Conservation (phyloP, 768 basidiomycete genomes). For the Steccherinum ochraceum region DNA sequence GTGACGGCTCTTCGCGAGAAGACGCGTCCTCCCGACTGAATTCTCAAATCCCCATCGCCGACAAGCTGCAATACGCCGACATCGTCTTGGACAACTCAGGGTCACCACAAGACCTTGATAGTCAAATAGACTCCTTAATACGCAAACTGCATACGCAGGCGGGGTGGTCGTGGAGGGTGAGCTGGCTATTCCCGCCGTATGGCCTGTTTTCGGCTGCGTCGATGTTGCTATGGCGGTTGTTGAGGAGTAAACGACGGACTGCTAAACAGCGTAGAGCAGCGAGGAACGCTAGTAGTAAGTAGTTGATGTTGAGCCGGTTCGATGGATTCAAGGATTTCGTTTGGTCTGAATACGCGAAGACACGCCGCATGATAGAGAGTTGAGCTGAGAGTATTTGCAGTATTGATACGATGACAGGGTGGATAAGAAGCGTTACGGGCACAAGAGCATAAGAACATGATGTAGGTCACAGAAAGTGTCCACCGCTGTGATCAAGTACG, state of each 20-base stretch:
- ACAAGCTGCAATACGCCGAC: slow-evolving; percentile 84
- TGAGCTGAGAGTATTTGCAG: background rate
- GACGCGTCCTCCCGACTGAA: slow-evolving; percentile 71
- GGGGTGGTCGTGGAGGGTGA: slow-evolving; percentile 56
- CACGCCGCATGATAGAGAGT: too few relatives aligned
- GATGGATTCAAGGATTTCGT: too few relatives aligned
- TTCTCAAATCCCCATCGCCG: slow-evolving; percentile 73
- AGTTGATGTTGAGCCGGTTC: too few relatives aligned
- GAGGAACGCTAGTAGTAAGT: background rate
- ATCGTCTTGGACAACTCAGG: slow-evolving; percentile 88
- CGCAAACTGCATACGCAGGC: slow-evolving; percentile 33
- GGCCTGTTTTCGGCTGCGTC: slow-evolving; percentile 42
- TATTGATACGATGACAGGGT: background rate
- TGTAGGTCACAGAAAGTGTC: background rate
- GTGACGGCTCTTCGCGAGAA: slow-evolving; percentile 58
- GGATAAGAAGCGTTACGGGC: background rate
- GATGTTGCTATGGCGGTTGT: slow-evolving; percentile 30
- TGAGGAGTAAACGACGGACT: slow-evolving; percentile 10
- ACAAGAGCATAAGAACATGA: too few relatives aligned
- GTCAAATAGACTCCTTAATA: slow-evolving; percentile 42
- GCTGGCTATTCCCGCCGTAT: slow-evolving; percentile 53
- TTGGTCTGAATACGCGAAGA: background rate
- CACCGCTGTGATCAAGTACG: background rate
- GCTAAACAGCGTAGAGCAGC: slow-evolving; percentile 2
- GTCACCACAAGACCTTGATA: slow-evolving; percentile 55